Conservation (phyloP, 2,329 filamentous ascomycete genomes). For the Drechslera avenae region DNA sequence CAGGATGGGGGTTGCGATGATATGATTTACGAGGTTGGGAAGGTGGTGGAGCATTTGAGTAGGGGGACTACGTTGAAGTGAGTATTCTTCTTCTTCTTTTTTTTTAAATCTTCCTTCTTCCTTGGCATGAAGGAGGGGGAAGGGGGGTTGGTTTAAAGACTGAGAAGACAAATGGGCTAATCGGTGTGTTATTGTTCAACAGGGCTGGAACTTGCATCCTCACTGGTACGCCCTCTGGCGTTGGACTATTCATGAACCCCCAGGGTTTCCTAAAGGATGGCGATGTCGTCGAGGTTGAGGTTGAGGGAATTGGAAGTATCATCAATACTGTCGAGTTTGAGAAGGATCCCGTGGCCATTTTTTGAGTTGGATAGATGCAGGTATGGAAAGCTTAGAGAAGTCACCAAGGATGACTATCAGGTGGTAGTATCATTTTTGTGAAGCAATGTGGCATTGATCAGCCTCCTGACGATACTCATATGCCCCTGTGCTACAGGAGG, state of each 20-base stretch:
- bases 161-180: too few relatives aligned
- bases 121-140: too few relatives aligned
- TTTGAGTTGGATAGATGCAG: not conserved
- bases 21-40: conserved; percentile 53
- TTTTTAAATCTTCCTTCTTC: too few relatives aligned
- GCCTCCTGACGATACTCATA: too few relatives aligned
- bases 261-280: conserved; percentile 47
- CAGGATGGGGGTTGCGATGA: conserved; percentile 53
- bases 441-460: too few relatives aligned
- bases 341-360: conserved; percentile 7
- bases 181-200: too few relatives aligned
- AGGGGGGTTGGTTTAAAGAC: too few relatives aligned
- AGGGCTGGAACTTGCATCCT: conserved; percentile 55
- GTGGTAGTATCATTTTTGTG: too few relatives aligned
- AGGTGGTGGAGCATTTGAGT: conserved; percentile 53
- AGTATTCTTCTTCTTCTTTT: too few relatives aligned
- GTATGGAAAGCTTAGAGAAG: too few relatives aligned
- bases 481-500: too few relatives aligned
- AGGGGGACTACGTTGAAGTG: conserved; percentile 52
- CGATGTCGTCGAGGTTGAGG: conserved; percentile 43
- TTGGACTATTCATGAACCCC: conserved; percentile 46
- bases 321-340: conserved; percentile 44
- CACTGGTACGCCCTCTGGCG: conserved; percentile 56
- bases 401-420: too few relatives aligned
- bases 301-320: conserved; percentile 44